These are phyloP conservation scores for Oryza meyeriana DNA, from an alignment of 176 grass and related monocot genomes.

Conservation along the genomic window DNA sequence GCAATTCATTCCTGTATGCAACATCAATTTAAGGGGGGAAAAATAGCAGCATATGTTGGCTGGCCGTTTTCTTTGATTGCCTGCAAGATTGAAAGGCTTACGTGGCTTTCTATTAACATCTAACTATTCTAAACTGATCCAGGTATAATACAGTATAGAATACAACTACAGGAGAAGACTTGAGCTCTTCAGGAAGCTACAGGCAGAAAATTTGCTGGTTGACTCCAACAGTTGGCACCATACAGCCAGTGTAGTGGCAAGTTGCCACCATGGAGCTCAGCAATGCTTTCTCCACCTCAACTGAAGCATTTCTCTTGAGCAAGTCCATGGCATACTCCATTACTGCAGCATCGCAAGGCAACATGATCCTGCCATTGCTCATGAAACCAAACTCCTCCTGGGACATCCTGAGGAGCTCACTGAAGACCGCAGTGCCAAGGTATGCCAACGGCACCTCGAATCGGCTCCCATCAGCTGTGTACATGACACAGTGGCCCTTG, in stretches of 20 bases:
- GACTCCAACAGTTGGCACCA: not conserved
- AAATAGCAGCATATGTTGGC: not conserved
- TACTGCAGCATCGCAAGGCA: constrained; percentile 45
- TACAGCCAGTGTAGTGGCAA: constrained; percentile 3
- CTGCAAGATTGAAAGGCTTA: not conserved
- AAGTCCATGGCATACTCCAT: constrained; percentile 60
- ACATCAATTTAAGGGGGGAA: not conserved
- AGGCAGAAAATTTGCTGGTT: not conserved
- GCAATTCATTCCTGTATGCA: not conserved
- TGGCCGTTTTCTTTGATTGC: not conserved
- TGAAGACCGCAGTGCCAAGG: constrained; percentile 39
- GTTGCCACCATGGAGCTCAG: constrained; percentile 31
- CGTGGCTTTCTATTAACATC: not conserved
- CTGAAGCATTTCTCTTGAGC: constrained; percentile 38
- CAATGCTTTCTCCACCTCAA: constrained; percentile 45
- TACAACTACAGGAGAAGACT: not conserved
- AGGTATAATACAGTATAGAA: not conserved
- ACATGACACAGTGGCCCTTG: constrained; percentile 45
- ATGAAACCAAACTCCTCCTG: constrained; percentile 53
- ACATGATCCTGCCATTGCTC: constrained; percentile 21
- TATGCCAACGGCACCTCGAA: constrained; percentile 54
- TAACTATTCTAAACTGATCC: not conserved
- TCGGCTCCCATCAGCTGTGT: constrained; percentile 32
- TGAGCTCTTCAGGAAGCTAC: constrained; percentile 12
- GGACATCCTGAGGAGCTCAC: constrained; percentile 41